phyloP scores from a whole-genome alignment of 2,329 filamentous ascomycete species.

The Mycosphaerelloides madeirae region DNA sequence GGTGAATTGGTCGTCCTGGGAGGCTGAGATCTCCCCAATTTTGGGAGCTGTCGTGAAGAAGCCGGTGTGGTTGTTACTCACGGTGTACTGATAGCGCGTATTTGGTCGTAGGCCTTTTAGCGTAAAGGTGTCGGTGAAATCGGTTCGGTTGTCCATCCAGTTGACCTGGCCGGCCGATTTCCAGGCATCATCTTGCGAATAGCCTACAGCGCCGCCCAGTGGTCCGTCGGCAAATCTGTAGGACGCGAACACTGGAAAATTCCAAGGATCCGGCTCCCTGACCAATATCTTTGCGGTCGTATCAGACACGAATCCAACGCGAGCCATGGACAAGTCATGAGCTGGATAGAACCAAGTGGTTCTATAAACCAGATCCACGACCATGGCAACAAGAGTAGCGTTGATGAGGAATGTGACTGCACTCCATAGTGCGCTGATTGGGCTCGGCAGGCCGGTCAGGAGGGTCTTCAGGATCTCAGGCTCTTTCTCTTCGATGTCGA shows the following conservation, averaged over 20 bases:
- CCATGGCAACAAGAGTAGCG: conserved; percentile 60
- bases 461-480: conserved; percentile 60
- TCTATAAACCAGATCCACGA: conserved; percentile 72
- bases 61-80: conserved; percentile 82
- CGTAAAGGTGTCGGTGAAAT: conserved; percentile 70
- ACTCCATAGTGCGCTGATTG: conserved; percentile 62
- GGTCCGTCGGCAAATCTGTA: conserved; percentile 42
- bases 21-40: conserved; percentile 56
- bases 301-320: conserved; percentile 81
- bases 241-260: conserved; percentile 71
- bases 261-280: conserved; percentile 70
- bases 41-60: conserved; percentile 73
- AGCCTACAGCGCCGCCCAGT: conserved; percentile 2
- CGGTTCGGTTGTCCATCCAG: conserved; percentile 68
- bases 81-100: conserved; percentile 73
- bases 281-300: conserved; percentile 75
- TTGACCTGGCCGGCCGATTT: conserved; percentile 60
- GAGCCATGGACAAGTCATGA: conserved; percentile 75
- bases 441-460: conserved; percentile 69
- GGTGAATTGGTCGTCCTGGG: conserved; percentile 67
- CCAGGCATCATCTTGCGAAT: conserved; percentile 56
- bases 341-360: conserved; percentile 65
- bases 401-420: conserved; percentile 59
- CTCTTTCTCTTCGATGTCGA: conserved; percentile 55
- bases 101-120: conserved; percentile 65